Evolutionary conservation across 2,329 filamentous ascomycete genomes (phyloP).

Genomic region (Thelonectria blattea): DNA sequence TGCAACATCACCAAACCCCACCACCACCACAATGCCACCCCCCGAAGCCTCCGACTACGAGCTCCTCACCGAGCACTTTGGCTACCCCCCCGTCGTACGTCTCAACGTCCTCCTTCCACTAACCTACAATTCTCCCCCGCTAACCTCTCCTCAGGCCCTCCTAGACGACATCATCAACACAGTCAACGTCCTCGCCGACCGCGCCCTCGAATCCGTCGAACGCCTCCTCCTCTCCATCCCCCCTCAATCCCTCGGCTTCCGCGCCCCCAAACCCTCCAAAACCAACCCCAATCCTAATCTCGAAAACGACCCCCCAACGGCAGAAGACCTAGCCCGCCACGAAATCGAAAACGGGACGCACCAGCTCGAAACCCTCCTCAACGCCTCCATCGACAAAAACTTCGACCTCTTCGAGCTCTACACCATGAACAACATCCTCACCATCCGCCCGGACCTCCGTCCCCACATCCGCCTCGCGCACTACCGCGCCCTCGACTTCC

Average conservation of each 20-base stretch:
- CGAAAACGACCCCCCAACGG: constrained; percentile 38
- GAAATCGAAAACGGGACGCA: constrained; percentile 91
- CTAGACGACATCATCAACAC: constrained; percentile 98
- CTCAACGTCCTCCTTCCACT: neutral
- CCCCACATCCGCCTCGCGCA: constrained; percentile 83
- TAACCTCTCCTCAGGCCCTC: constrained; percentile 66
- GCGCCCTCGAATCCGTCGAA: constrained; percentile 87
- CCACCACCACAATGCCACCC: constrained; percentile 38
- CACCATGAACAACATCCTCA: constrained; percentile 83
- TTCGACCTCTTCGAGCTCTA: constrained; percentile 91
- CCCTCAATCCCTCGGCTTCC: constrained; percentile 82
- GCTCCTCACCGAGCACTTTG: constrained; percentile 93
- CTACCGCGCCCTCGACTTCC: constrained; percentile 73
- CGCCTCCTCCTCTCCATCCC: constrained; percentile 76
- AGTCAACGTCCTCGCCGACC: constrained; percentile 91
- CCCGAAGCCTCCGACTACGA: constrained; percentile 59
- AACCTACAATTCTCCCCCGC: constrained; percentile 5
- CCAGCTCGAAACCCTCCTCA: constrained; percentile 81
- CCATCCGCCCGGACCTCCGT: constrained; percentile 70
- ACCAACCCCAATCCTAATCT: constrained; percentile 20
- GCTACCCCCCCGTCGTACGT: constrained; percentile 88
- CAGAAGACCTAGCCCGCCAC: constrained; percentile 51
- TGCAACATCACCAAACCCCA: constrained; percentile 12
- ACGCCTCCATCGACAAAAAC: constrained; percentile 81
- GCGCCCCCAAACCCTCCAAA: constrained; percentile 45